phyloP scores from a whole-genome alignment of 495 filamentous ascomycete species.

The Aspergillus cristatus region DNA sequence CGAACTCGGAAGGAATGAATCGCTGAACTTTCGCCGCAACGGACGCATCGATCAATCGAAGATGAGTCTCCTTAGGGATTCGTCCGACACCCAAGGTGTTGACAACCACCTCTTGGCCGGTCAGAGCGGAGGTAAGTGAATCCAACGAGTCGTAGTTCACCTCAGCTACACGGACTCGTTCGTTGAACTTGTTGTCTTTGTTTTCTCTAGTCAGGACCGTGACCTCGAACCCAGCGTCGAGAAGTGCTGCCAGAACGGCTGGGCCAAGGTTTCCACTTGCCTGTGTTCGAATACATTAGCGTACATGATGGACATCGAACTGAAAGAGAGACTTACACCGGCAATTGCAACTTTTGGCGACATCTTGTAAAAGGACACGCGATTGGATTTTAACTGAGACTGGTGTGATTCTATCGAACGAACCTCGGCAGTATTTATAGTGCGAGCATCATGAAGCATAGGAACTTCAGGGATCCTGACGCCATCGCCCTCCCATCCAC shows the following conservation, averaged over 20 bases:
- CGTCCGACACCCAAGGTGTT: constrained; percentile 26
- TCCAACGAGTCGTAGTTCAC: constrained; percentile 50
- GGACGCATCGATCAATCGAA: constrained; percentile 49
- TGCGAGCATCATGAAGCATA: too few relatives aligned
- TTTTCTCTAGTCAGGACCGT: constrained; percentile 46
- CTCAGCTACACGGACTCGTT: constrained; percentile 27
- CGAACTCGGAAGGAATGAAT: constrained; percentile 59
- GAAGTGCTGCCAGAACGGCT: constrained; percentile 44
- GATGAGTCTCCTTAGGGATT: constrained; percentile 27
- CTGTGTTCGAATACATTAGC: constrained; percentile 18
- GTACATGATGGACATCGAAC: neutral
- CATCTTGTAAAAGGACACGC: too few relatives aligned
- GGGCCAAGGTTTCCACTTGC: constrained; percentile 51
- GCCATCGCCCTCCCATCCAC: too few relatives aligned
- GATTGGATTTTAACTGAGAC: too few relatives aligned
- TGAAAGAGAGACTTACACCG: constrained; percentile 1
- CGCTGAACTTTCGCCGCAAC: constrained; percentile 49
- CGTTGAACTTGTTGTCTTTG: constrained; percentile 30
- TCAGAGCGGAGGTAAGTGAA: constrained; percentile 30
- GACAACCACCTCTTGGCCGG: constrained; percentile 29
- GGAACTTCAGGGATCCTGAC: too few relatives aligned
- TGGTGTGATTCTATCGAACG: too few relatives aligned
- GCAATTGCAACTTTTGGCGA: constrained; percentile 3
- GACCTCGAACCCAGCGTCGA: constrained; percentile 47
- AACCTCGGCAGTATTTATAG: too few relatives aligned